Evolutionary conservation across 345 rosid species (phyloP).

Genomic region (Arabis hirsuta): DNA sequence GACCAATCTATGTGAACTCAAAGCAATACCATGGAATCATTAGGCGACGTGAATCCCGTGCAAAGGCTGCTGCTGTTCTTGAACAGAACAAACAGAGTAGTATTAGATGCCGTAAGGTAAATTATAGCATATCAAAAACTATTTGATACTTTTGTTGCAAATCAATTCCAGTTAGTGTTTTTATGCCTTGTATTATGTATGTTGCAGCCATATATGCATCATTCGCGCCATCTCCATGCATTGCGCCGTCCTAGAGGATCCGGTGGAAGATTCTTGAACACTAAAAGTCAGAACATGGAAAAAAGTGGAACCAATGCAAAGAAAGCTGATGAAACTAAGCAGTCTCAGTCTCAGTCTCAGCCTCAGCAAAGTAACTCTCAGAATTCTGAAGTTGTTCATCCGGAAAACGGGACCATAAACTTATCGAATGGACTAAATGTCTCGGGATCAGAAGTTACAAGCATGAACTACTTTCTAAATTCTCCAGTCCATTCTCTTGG

Average conservation of each 20-base stretch:
- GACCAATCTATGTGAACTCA: slow-evolving; percentile 88
- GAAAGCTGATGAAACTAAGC: slow-evolving; percentile 30
- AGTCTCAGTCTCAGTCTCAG: slow-evolving; percentile 8
- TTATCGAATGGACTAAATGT: slow-evolving; percentile 57
- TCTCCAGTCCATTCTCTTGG: slow-evolving; percentile 54
- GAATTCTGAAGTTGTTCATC: slow-evolving; percentile 78
- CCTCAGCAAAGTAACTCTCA: slow-evolving; percentile 68
- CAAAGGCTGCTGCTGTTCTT: slow-evolving; percentile 69
- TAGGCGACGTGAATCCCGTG: slow-evolving; percentile 88
- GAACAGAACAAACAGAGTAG: slow-evolving; percentile 53
- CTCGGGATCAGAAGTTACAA: slow-evolving; percentile 80
- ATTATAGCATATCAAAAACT: slow-evolving; percentile 7
- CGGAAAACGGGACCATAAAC: slow-evolving; percentile 67
- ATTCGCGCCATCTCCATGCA: slow-evolving; percentile 94
- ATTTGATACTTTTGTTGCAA: neutral
- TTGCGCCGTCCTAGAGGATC: slow-evolving; percentile 96
- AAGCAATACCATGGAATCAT: slow-evolving; percentile 96
- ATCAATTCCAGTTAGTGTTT: neutral
- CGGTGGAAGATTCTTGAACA: slow-evolving; percentile 95
- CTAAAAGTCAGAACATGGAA: slow-evolving; percentile 43
- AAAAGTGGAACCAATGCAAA: slow-evolving; percentile 44
- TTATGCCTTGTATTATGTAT: slow-evolving; percentile 25
- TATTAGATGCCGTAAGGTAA: slow-evolving; percentile 70
- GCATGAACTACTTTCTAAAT: slow-evolving; percentile 57
- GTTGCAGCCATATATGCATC: slow-evolving; percentile 83